These are phyloP conservation scores for Suaeda aralocaspica DNA, from an alignment of 148 eudicot genomes.

Conservation along the genomic window DNA sequence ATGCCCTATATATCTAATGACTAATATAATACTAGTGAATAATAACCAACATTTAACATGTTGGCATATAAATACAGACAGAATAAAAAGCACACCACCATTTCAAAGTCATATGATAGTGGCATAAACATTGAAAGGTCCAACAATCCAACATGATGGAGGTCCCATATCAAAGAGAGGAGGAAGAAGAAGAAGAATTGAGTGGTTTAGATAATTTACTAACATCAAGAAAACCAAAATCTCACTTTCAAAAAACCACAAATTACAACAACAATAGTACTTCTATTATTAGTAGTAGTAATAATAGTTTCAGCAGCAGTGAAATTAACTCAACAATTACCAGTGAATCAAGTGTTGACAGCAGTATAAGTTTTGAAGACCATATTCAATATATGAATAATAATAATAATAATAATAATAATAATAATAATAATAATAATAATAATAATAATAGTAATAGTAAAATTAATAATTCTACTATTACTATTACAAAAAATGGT, in stretches of 20 bases:
- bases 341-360: constrained; percentile 18
- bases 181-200: constrained; percentile 7
- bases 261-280: too few relatives aligned
- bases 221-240: not conserved
- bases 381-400: not conserved
- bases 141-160: constrained; percentile 12
- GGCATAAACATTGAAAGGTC: not conserved
- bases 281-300: too few relatives aligned
- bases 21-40: too few relatives aligned
- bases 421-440: not conserved
- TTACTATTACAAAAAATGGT: constrained; percentile 1
- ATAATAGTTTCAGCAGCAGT: constrained; percentile 14
- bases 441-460: too few relatives aligned
- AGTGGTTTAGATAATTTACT: constrained; percentile 7
- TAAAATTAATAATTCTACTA: not conserved
- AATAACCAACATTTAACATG: too few relatives aligned
- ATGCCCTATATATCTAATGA: too few relatives aligned
- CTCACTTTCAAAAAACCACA: not conserved
- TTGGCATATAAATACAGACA: too few relatives aligned
- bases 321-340: constrained; percentile 7
- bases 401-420: not conserved
- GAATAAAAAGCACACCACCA: too few relatives aligned
- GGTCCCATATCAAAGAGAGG: constrained; percentile 18
- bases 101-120: not conserved
- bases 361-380: constrained; percentile 12